A percentile compares a stretch with the other conserved stretches of the same genome.
phyloP scores from a whole-genome alignment of 2,329 filamentous ascomycete species.

The Fusarium zealandicum region DNA sequence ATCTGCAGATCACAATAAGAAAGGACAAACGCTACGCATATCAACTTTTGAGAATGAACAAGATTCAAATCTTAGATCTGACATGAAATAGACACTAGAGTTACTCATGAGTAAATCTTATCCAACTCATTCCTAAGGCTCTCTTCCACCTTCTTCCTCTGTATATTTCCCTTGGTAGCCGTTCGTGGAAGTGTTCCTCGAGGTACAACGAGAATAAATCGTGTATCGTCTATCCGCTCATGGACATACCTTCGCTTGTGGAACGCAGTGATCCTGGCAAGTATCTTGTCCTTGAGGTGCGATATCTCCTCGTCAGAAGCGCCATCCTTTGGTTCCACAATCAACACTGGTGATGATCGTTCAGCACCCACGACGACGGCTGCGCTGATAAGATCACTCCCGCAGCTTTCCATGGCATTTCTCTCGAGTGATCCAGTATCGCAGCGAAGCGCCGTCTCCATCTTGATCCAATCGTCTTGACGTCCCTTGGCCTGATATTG shows the following conservation, averaged over 20 bases:
- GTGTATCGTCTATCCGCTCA: constrained; percentile 26
- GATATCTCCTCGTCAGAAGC: neutral
- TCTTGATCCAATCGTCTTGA: constrained; percentile 31
- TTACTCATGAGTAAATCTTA: too few species aligned
- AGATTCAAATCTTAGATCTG: too few species aligned
- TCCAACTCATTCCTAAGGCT: constrained; percentile 8
- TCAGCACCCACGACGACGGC: constrained; percentile 27
- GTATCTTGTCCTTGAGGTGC: constrained; percentile 8
- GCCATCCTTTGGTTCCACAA: constrained; percentile 23
- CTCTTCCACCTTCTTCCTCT: constrained; percentile 23
- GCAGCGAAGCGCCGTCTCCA: constrained; percentile 20
- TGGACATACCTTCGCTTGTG: constrained; percentile 33
- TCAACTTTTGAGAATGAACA: too few species aligned
- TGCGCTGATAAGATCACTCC: constrained; percentile 8
- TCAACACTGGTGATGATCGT: constrained; percentile 27
- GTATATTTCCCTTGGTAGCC: constrained; percentile 27
- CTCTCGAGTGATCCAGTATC: constrained; percentile 23
- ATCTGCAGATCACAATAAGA: too few species aligned
- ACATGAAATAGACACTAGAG: too few species aligned
- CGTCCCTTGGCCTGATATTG: constrained; percentile 18
- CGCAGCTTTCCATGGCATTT: constrained; percentile 14
- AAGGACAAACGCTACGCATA: too few species aligned
- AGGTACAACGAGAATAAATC: constrained; percentile 28
- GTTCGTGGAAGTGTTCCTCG: constrained; percentile 27
- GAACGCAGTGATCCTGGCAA: constrained; percentile 27